Conservation (phyloP, 495 filamentous ascomycete species). For the Xylaria bambusicola region DNA sequence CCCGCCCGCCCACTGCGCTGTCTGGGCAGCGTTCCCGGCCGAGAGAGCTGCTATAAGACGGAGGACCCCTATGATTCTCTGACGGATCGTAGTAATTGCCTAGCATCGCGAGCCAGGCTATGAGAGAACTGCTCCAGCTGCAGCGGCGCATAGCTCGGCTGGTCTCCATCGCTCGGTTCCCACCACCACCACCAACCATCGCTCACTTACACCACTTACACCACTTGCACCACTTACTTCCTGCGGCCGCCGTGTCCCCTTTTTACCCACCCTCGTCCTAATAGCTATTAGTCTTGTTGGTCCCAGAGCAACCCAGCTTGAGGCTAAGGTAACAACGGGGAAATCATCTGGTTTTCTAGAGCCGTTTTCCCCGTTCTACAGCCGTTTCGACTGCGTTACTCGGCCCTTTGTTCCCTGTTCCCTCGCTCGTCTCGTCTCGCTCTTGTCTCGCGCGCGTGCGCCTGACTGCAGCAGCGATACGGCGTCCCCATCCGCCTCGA, state of each 20-base stretch:
- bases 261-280: conserved; percentile 8
- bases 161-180: conserved; percentile 7
- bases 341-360: conserved; percentile 10
- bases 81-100: too few relatives aligned
- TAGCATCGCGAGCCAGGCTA: not conserved
- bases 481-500: not conserved
- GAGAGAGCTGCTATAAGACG: too few relatives aligned
- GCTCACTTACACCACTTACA: too few relatives aligned
- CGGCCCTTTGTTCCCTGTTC: conserved; percentile 16
- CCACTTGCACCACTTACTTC: not conserved
- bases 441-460: conserved; percentile 7
- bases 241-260: conserved; percentile 15
- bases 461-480: conserved; percentile 5
- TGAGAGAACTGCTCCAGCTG: not conserved
- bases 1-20: too few relatives aligned
- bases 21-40: too few relatives aligned
- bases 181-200: too few relatives aligned
- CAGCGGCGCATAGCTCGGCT: conserved; percentile 8
- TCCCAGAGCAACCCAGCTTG: not conserved
- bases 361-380: not conserved
- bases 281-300: conserved; percentile 3
- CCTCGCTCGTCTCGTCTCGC: not conserved
- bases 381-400: conserved; percentile 3
- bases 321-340: conserved; percentile 8
- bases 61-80: too few relatives aligned